Conservation (phyloP, 495 filamentous ascomycete species). For the Aspergillus sclerotioniger region DNA sequence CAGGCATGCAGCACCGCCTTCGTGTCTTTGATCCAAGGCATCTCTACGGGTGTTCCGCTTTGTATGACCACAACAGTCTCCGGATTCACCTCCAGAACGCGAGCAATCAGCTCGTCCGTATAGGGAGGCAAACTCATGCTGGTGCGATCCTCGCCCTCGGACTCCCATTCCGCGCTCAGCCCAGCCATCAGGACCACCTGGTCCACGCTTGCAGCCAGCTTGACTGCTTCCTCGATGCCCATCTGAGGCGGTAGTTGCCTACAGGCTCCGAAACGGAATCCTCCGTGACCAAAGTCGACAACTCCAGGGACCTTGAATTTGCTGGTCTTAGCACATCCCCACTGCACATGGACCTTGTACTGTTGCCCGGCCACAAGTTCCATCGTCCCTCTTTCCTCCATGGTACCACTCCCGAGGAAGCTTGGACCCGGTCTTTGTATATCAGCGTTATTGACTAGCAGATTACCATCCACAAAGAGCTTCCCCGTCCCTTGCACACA, state of each 20-base stretch:
- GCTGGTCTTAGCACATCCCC: constrained; percentile 55
- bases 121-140: constrained; percentile 71
- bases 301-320: constrained; percentile 47
- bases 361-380: constrained; percentile 51
- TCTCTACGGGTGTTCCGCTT: constrained; percentile 74
- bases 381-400: constrained; percentile 53
- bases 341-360: constrained; percentile 57
- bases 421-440: constrained; percentile 53
- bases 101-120: constrained; percentile 66
- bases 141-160: constrained; percentile 74
- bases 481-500: constrained; percentile 68
- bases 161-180: constrained; percentile 80
- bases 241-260: constrained; percentile 59
- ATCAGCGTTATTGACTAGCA: constrained; percentile 62
- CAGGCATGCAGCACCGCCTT: constrained; percentile 68
- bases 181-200: constrained; percentile 73
- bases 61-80: constrained; percentile 73
- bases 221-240: constrained; percentile 58
- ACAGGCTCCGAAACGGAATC: constrained; percentile 71
- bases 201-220: constrained; percentile 59
- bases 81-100: constrained; percentile 64
- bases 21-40: constrained; percentile 72
- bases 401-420: constrained; percentile 56
- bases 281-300: constrained; percentile 59
- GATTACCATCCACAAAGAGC: constrained; percentile 62